Base-by-base conservation (phyloP, 1,284 basidiomycete species). In the Cutaneotrichosporon curvatum region DNA sequence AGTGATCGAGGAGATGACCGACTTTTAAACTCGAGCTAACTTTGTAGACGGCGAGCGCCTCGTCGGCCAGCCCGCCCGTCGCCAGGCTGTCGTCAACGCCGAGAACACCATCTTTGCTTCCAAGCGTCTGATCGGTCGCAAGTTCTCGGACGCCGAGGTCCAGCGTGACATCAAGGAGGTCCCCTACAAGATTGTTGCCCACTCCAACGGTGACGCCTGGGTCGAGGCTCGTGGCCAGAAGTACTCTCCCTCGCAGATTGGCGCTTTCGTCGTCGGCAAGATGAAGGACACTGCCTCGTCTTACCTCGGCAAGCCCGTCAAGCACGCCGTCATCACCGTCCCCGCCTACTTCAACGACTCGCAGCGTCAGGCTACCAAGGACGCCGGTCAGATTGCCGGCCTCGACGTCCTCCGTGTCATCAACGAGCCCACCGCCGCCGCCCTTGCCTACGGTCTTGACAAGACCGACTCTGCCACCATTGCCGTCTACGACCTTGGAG, bases 341-440 rank as follows among this genome's bases (percentile, higher is more conserved):
- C 94, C 94, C 48, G 94, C 94, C 45, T 97, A 92, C 79, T 94
- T 95, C 82, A 97, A 97, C 75, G 91, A 98, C 76, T 89, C 92
- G 68, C 94, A 98, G 75, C 90, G 92, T 73, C 90, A 94, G 72
- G 94, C 92, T 11, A 98, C 94, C 74, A 97, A 96, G 78, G 94
- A 98, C 67, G 91, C 94, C 56, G 94, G 94, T 96, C 64, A 97
- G 94, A 96, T 97, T 62, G 91, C 94, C 37, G 92, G 94, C 64
- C 81, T 98, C 20, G 90, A 97, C 35, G 94, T 98, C 40, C 83
- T 97, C 45, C 90, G 92, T 70, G 90, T 98, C 56, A 96, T 98
- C 76, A 97, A 97, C 74, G 94, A 98, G 76, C 94, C 94, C 21
- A 97, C 94, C 20, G 94, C 94, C 44, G 94, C 92, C 45, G 94